Percentiles rank a stretch among this genome's conserved stretches.
These are phyloP conservation scores for Ganoderma lucidum DNA, from an alignment of 1,284 basidiomycete genomes.

Conservation along the genomic window DNA sequence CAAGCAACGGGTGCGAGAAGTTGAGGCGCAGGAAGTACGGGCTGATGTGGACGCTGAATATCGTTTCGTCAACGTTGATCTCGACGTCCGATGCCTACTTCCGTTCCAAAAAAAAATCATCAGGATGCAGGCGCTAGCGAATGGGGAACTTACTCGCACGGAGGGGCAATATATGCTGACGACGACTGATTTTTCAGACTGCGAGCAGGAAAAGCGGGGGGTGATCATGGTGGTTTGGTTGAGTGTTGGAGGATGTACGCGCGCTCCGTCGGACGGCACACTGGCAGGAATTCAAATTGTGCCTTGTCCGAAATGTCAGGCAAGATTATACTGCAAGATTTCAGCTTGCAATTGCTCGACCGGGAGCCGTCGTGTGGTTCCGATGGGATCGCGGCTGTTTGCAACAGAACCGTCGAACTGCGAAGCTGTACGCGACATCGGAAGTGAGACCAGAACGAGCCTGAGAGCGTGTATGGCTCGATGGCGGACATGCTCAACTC, in stretches of 20 bases:
- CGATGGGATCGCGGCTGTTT: conserved; percentile 6
- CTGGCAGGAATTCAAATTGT: not conserved
- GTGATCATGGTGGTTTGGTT: conserved; percentile 68
- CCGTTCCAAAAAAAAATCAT: conserved; percentile 39
- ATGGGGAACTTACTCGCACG: conserved; percentile 65
- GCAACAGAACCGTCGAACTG: not conserved
- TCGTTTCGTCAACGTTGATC: conserved; percentile 73
- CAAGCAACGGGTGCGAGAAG: conserved; percentile 67
- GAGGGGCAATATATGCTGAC: conserved; percentile 79
- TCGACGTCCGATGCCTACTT: conserved; percentile 80
- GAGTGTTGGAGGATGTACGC: conserved; percentile 16
- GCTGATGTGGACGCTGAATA: conserved; percentile 79
- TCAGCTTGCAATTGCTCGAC: conserved; percentile 1
- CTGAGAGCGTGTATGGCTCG: not conserved
- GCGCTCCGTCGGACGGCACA: conserved; percentile 29
- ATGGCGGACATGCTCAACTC: conserved; percentile 12
- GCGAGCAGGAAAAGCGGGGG: conserved; percentile 77
- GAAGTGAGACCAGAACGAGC: conserved; percentile 18
- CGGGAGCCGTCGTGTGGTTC: conserved; percentile 2
- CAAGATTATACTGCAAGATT: not conserved
- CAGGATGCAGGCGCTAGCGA: conserved; percentile 22
- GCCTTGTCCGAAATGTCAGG: conserved; percentile 26
- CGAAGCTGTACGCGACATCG: conserved; percentile 5
- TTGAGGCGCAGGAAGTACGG: conserved; percentile 84
- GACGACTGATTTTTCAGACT: conserved; percentile 66